Conservation (phyloP, 768 basidiomycete species). For the Tulasnella sp. region DNA sequence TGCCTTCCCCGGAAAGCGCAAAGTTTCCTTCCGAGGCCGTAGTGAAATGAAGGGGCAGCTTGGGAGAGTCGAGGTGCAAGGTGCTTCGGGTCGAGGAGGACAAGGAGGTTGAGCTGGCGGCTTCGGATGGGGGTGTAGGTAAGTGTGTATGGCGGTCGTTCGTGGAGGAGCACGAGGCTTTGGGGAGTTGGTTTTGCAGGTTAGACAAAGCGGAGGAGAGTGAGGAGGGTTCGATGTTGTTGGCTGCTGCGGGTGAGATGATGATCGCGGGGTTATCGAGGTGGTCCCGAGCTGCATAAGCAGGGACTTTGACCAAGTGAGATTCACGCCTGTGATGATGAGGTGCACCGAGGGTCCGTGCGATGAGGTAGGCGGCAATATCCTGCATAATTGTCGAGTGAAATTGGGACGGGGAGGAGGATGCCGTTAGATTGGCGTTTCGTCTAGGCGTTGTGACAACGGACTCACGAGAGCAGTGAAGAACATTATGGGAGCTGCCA, state of each 20-base stretch:
- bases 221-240: not conserved
- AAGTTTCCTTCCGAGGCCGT: slow-evolving; percentile 19
- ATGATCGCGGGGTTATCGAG: slow-evolving; percentile 12
- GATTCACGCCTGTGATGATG: slow-evolving; percentile 7
- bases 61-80: not conserved
- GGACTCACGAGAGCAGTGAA: slow-evolving; percentile 20
- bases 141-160: not conserved
- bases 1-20: slow-evolving; percentile 21
- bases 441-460: not conserved
- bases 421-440: slow-evolving; percentile 2
- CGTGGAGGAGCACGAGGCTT: not conserved
- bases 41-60: slow-evolving; percentile 19
- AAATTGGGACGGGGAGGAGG: not conserved
- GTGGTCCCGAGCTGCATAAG: not conserved
- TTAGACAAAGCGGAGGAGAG: slow-evolving; percentile 12
- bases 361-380: slow-evolving; percentile 24
- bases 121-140: not conserved
- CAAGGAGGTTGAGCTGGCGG: not conserved
- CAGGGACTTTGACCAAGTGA: not conserved
- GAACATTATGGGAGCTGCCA: slow-evolving; percentile 25
- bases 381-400: slow-evolving; percentile 1
- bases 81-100: slow-evolving; percentile 10
- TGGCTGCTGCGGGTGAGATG: slow-evolving; percentile 17
- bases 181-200: not conserved
- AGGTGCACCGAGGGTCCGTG: slow-evolving; percentile 22